phyloP scores from a whole-genome alignment of 2,329 filamentous ascomycete genomes.

The Pseudogymnoascus sp. region DNA sequence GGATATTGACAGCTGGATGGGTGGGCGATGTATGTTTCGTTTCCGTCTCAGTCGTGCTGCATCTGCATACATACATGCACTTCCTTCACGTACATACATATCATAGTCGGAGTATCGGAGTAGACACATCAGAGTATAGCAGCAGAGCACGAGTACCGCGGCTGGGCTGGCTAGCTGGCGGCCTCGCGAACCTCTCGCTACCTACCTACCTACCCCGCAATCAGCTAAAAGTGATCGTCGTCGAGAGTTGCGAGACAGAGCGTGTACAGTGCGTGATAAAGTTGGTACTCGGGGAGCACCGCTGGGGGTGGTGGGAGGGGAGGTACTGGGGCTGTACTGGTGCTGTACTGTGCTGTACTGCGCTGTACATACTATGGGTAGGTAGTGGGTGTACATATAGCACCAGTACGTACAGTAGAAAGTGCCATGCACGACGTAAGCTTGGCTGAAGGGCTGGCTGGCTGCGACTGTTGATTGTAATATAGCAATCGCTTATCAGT shows the following conservation, averaged over 20 bases:
- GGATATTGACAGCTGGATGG: background rate
- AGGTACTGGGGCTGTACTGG: background rate
- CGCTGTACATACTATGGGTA: background rate
- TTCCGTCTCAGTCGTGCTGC: background rate
- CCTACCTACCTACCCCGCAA: background rate
- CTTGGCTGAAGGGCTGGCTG: background rate
- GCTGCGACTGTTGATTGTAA: background rate
- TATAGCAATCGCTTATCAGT: background rate
- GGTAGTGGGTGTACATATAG: background rate
- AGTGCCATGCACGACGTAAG: background rate
- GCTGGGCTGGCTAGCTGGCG: no score
- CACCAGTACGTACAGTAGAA: background rate
- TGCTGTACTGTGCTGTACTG: background rate
- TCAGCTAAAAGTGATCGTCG: conserved; percentile 2
- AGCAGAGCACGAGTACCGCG: no score
- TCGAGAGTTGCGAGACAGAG: background rate
- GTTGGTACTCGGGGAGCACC: background rate
- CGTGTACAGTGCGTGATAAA: background rate
- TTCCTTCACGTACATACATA: no score
- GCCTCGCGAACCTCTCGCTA: no score
- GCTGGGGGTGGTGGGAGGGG: background rate
- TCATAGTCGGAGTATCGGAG: no score
- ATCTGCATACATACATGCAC: background rate
- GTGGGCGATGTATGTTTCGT: background rate
- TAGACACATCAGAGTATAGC: background rate